Evolutionary conservation across 2,329 filamentous ascomycete species (phyloP), one percentile per base, ranked within the genome.

Genomic region (Echinosphaeria canescens): DNA sequence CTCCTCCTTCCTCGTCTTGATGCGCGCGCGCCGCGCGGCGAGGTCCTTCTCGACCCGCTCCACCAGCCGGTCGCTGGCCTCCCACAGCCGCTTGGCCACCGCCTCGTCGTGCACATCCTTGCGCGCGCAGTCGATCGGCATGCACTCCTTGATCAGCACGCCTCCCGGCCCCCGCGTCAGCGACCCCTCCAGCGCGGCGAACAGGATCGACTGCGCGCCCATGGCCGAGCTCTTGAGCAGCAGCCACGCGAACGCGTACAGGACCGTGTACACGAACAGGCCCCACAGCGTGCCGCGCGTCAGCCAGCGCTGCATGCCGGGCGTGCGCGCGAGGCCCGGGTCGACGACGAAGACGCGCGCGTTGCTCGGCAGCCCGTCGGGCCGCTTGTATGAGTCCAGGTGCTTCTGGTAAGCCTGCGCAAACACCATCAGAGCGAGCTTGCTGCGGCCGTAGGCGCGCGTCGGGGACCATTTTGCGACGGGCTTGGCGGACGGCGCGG

Each of bases 321-420:
- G 81, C 7, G 85, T 95, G 27, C 88, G 69, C 14, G 71, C 65
- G 35, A 74, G 67, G 13, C 88, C 85, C 0, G 88, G 88, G 40
- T 98, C 85, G 3, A 84, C 79, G 31, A 92, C 63, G 26, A 92
- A 57, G 24, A 93, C 81, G 18, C 79, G 68, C 4, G 82, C 63
- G 37, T 81, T 92, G 54, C 73, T 75, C 1, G 81, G 81, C 25
- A 78, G 56, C 33, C 74, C 65, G 44, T 98, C 88, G 0, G 84
- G 81, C 14, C 88, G 64, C 40, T 78, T 66, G 48, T 90, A 91
- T 3, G 73, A 55, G 36, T 82, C 72, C 25, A 98, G 59, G 44
- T 93, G 85, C 45, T 91, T 88, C 50, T 95, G 85, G 46, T 85
- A 92, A 7, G 85, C 76, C 26, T 75, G 65, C 0, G 79, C 84